Base-by-base conservation (phyloP, 306 rosid species). In the Lithocarpus polystachyus region DNA sequence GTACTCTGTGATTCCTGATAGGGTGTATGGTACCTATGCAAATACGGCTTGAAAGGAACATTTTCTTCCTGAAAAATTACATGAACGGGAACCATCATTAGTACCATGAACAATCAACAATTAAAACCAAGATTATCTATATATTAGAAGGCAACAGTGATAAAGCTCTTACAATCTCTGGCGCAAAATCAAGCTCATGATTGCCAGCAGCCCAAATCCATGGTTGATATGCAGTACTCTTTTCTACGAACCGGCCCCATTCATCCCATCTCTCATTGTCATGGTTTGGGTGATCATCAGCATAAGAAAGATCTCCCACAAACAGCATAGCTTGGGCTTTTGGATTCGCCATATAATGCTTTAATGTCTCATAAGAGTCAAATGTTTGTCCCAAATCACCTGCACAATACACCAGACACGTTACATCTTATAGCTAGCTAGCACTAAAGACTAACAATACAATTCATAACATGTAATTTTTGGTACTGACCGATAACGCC, bases 371-470 rank as follows among this genome's bases (percentile, higher is more conserved):
- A 45, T 88, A 89, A 29, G 98, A 93, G 89, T 86, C 82, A 20
- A 35, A 81, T 29, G 90, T 89, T 62, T 93, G 98, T 52, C 98
- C 98, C 33, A 93, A 79, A 82, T 89, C 97, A 60, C 98, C 98
- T 91, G 88, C 87, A 62, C 20, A 65, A 2, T 48, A 48, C 53
- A 48, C 53, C 14, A 10, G 7, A 65, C 11, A 20, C 17, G 15
- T 48, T 12, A 48, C 53, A 48, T 12, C 15, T 51, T 23, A 40
- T 35, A 70, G 22, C 13, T 23, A 23, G 17, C 12, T 72, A 72
- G 56, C 10, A 15, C 57, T 6, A 23, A 12, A 24, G 62, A 56
- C 6, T 4, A 48, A 3, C 15, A 48, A 2, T 26, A 70, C 55
- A 24, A 56, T 11, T 8, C 19, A 18, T 14, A 3, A 15, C 3